Base-by-base conservation (phyloP, 2,329 filamentous ascomycete species). In the Massarina eburnea region DNA sequence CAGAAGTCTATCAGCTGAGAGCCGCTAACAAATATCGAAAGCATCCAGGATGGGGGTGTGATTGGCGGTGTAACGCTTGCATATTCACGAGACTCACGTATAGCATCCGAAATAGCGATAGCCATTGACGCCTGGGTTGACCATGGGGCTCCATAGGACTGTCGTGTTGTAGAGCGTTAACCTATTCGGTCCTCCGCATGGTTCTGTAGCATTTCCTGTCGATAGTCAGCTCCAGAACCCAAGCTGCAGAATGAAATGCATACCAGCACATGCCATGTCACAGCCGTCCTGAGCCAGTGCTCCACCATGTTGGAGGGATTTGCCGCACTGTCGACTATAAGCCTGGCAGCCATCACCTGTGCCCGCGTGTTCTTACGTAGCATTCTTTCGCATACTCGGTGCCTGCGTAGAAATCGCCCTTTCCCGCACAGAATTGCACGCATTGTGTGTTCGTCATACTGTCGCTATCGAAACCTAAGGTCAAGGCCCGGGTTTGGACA, bases 131-230 rank as follows among this genome's bases (percentile, higher is more conserved):
- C 54, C 54, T 2, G 49, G 54, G 32, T 55, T 52, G 32, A 52
- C 39, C 35, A 35, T 2, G 40, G 26, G 35, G 35, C 8, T 22
- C 35, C 9, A 15, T 42, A 37, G 20, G 24, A 43, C 32, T 10
- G 40, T 53, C 8, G 51, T 52, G 39, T 55, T 51, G 51, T 43
- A 58, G 9, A 56, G 5, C 8, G 49, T 54, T 41, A 58, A 29
- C 34, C 52, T 32, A 33, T 51, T 51, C 7, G 46, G 43, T 3
- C 46, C 55, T 27, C 55, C 55, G 38, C 55, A 56, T 10, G 44
- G 37, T 32, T 58, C 52, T 33, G 33, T 42, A n/a, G 39, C 17
- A 41, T 54, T 49, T 3, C 48, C 54, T 56, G 15, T 12, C 7
- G 3, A 15, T 21, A 10, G 14, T 45, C 27, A 47, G 38, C 33